Percentiles rank a stretch among this genome's conserved stretches.
Conservation (phyloP, 306 rosid genomes). For the Neltuma alba region DNA sequence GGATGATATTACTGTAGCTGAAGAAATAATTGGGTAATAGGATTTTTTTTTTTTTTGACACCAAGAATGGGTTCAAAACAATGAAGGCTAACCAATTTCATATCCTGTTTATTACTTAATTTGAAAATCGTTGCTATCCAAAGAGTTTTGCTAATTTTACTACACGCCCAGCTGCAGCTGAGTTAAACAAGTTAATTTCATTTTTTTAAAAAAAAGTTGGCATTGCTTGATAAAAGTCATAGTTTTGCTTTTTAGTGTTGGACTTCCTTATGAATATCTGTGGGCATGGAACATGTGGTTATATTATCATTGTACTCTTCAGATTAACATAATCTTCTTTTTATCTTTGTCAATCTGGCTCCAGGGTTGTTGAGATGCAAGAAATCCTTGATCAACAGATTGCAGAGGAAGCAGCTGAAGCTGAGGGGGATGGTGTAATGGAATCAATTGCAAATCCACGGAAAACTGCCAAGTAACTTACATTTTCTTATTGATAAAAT, state of each 20-base stretch:
- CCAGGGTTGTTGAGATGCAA: slow-evolving; percentile 98
- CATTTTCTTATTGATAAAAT: background rate
- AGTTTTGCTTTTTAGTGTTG: background rate
- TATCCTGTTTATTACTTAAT: background rate
- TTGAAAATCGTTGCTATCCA: background rate
- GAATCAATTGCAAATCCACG: slow-evolving; percentile 78
- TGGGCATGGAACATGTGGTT: background rate
- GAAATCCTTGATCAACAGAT: slow-evolving; percentile 94
- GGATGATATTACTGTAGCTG: too few relatives aligned
- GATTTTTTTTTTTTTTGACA: too few relatives aligned
- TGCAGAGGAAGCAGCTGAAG: slow-evolving; percentile 99
- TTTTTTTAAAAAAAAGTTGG: background rate
- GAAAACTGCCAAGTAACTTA: slow-evolving; percentile 59
- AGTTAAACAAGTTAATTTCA: background rate
- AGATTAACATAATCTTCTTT: slow-evolving; percentile 31
- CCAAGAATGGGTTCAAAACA: too few relatives aligned
- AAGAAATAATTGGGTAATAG: too few relatives aligned
- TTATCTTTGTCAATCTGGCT: slow-evolving; percentile 27
- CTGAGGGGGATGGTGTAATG: slow-evolving; percentile 86
- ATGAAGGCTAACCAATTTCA: too few relatives aligned
- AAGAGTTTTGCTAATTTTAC: background rate
- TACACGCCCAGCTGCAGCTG: background rate
- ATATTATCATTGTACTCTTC: slow-evolving; percentile 22
- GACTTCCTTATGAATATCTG: background rate
- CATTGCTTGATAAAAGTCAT: background rate